Evolutionary conservation across 805 yeast species (phyloP).

Genomic region (Cyberlindnera mississippiensis): DNA sequence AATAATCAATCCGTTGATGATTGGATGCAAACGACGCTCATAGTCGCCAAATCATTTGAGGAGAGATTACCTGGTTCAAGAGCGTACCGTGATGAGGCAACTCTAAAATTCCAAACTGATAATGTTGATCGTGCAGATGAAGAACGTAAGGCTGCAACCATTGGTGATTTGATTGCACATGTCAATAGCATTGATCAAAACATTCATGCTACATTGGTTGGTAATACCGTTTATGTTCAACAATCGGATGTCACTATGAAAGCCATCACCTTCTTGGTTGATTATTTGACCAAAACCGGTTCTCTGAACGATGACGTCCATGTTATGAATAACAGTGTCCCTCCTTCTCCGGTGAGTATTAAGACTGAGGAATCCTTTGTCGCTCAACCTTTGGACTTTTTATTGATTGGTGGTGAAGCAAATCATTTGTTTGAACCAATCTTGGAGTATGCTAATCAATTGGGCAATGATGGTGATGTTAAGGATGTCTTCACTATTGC

Average conservation of each 20-base stretch:
- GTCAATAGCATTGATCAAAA: slow-evolving; percentile 61
- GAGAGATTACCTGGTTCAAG: slow-evolving; percentile 81
- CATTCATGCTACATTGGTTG: slow-evolving; percentile 74
- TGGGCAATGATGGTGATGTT: slow-evolving; percentile 32
- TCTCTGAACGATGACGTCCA: slow-evolving; percentile 20
- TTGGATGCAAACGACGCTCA: slow-evolving; percentile 59
- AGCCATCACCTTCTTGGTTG: slow-evolving; percentile 52
- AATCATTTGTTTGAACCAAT: slow-evolving; percentile 68
- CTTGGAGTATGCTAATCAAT: slow-evolving; percentile 48
- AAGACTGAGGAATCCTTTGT: background rate
- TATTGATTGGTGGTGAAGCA: slow-evolving; percentile 61
- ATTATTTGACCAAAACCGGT: slow-evolving; percentile 30
- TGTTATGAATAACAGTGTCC: slow-evolving; percentile 28
- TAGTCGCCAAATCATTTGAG: slow-evolving; percentile 52
- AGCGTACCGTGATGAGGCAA: slow-evolving; percentile 69
- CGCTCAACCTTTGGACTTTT: slow-evolving; percentile 32
- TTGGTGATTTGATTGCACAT: slow-evolving; percentile 84
- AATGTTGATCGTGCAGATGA: slow-evolving; percentile 45
- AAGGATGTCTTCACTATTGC: slow-evolving; percentile 56
- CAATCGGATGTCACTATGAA: slow-evolving; percentile 54
- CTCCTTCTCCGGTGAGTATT: slow-evolving; percentile 3
- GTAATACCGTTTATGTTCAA: slow-evolving; percentile 68
- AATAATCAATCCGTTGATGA: slow-evolving; percentile 27
- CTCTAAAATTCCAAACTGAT: slow-evolving; percentile 73
- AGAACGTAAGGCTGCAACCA: slow-evolving; percentile 60